A percentile compares a stretch with the other conserved stretches of the same genome.
phyloP scores from a whole-genome alignment of 441 rosid species.

The Populus tomentosa region DNA sequence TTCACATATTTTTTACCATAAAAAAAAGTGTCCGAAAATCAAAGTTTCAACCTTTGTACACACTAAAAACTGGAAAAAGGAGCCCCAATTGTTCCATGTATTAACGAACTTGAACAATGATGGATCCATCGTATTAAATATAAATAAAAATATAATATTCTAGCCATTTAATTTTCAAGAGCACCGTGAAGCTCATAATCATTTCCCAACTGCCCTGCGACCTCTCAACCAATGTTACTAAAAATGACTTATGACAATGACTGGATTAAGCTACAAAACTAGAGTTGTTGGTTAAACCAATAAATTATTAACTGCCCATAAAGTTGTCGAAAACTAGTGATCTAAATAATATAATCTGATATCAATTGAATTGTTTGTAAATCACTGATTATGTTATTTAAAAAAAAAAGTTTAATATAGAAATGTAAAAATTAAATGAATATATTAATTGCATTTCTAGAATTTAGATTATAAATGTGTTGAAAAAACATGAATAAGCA shows the following conservation, averaged over 20 bases:
- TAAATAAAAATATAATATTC: too few relatives aligned
- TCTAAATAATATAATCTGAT: too few relatives aligned
- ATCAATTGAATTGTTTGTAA: too few relatives aligned
- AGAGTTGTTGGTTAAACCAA: not conserved
- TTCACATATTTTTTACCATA: too few relatives aligned
- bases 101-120: too few relatives aligned
- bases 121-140: not conserved
- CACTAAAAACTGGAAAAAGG: not conserved
- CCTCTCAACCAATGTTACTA: not conserved
- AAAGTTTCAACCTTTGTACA: too few relatives aligned
- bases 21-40: too few relatives aligned
- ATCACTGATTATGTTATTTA: not conserved
- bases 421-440: not conserved
- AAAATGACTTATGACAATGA: not conserved
- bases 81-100: not conserved
- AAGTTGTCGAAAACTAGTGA: too few relatives aligned
- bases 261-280: not conserved
- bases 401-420: not conserved
- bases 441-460: not conserved
- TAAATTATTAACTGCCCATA: not conserved
- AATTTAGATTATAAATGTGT: not conserved
- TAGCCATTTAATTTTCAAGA: not conserved
- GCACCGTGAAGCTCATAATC: not conserved
- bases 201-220: not conserved
- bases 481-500: too few relatives aligned